A percentile compares a stretch with the other conserved stretches of the same genome.
Conservation (phyloP, 2,329 filamentous ascomycete species). For the Colletotrichum agaves region DNA sequence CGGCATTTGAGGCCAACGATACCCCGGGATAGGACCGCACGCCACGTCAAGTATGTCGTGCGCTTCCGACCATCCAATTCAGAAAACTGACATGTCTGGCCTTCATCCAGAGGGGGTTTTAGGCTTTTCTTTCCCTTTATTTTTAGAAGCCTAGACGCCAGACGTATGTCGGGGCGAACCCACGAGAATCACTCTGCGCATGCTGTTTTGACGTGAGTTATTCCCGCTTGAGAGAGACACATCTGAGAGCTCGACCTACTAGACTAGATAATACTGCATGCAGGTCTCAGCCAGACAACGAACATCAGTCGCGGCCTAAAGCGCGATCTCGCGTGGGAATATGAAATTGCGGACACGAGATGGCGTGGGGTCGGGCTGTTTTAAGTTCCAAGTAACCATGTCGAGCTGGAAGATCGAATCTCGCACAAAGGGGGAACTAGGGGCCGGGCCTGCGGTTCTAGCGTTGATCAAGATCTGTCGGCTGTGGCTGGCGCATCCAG, state of each 20-base stretch:
- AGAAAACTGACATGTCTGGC: slow-evolving; percentile 6
- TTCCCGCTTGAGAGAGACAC: not conserved
- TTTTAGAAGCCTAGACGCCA: slow-evolving; percentile 2
- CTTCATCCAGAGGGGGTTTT: slow-evolving; percentile 1
- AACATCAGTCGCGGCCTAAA: too few relatives aligned
- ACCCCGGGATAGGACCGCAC: not conserved
- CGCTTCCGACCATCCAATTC: not conserved
- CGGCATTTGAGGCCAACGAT: slow-evolving; percentile 5
- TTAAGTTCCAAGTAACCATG: slow-evolving; percentile 6
- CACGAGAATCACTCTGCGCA: not conserved
- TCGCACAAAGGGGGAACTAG: not conserved
- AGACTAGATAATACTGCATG: not conserved
- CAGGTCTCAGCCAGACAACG: not conserved
- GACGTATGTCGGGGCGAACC: not conserved
- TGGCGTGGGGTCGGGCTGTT: slow-evolving; percentile 9
- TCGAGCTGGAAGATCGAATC: not conserved
- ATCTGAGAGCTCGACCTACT: not conserved
- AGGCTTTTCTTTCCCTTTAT: not conserved
- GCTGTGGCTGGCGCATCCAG: slow-evolving; percentile 14
- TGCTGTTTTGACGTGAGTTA: not conserved
- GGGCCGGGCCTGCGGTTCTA: not conserved
- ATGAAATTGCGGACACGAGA: slow-evolving; percentile 4
- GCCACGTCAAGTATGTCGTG: not conserved
- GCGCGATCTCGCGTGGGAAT: not conserved
- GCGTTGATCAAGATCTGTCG: slow-evolving; percentile 3